These are phyloP conservation scores for Leptographium radiaticola DNA, from an alignment of 2,329 filamentous ascomycete species.

Conservation along the genomic window DNA sequence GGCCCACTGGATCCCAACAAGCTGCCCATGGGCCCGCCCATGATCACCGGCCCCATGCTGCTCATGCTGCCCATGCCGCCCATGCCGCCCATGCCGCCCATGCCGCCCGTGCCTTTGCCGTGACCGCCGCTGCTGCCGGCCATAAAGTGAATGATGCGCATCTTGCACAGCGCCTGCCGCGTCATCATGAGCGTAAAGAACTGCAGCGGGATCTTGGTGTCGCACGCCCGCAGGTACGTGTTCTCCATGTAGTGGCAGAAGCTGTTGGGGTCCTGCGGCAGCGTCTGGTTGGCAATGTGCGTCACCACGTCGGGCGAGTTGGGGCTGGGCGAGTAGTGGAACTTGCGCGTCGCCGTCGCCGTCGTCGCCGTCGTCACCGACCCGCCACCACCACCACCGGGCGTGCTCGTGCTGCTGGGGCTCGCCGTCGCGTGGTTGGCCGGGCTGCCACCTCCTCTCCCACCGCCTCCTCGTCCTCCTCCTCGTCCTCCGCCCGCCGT, in stretches of 20 bases:
- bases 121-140: constrained; percentile 18
- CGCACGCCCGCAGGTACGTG: constrained; percentile 41
- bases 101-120: neutral
- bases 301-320: constrained; percentile 30
- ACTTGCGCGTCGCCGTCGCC: constrained; percentile 9
- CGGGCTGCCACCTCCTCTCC: neutral
- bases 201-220: constrained; percentile 45
- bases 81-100: neutral
- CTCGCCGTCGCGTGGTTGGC: constrained; percentile 3
- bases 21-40: neutral
- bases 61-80: neutral
- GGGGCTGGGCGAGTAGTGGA: constrained; percentile 21
- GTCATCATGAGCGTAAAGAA: constrained; percentile 47
- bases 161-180: constrained; percentile 40
- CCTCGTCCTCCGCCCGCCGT: constrained; percentile 35
- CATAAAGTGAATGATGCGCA: constrained; percentile 41
- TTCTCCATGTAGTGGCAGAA: constrained; percentile 43
- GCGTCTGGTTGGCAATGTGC: constrained; percentile 36
- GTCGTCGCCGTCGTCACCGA: constrained; percentile 8
- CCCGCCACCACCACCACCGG: constrained; percentile 14
- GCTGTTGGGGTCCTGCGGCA: constrained; percentile 37
- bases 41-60: neutral
- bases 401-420: constrained; percentile 5
- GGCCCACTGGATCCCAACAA: neutral
- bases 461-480: neutral